Conservation (phyloP, 805 yeast genomes). For the Metschnikowia baotianmanensis region DNA sequence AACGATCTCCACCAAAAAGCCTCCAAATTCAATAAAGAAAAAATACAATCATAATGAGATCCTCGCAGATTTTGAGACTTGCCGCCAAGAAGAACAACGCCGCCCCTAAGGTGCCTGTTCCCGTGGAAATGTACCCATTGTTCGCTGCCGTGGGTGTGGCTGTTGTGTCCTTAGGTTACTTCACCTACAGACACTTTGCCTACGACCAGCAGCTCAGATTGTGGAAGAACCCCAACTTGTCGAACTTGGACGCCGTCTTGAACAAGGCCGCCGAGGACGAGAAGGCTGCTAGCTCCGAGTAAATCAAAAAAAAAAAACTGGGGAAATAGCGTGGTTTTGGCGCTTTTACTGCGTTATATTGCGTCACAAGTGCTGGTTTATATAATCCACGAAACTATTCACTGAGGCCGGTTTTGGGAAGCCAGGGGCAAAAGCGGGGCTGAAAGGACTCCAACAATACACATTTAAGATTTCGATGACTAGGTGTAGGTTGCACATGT, state of each 20-base stretch:
- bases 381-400: background rate
- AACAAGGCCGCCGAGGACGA: conserved; percentile 33
- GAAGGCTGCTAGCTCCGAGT: conserved; percentile 14
- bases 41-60: conserved; percentile 30
- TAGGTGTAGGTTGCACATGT: no score
- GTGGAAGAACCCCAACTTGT: conserved; percentile 46
- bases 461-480: no score
- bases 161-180: conserved; percentile 34
- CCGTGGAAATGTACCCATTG: conserved; percentile 48
- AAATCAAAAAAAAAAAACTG: background rate
- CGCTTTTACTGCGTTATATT: background rate
- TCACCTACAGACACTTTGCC: conserved; percentile 49
- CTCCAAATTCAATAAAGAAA: background rate
- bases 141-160: conserved; percentile 46
- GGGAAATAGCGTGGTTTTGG: background rate
- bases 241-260: conserved; percentile 41
- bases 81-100: conserved; percentile 35
- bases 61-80: conserved; percentile 38
- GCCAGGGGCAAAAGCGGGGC: background rate
- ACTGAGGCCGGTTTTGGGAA: background rate
- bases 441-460: no score
- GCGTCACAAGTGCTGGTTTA: background rate
- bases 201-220: conserved; percentile 45
- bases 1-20: background rate
- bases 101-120: conserved; percentile 24